These are phyloP conservation scores for Yamadazyma epiphylla DNA, from an alignment of 1,139 yeast species.

Conservation along the genomic window DNA sequence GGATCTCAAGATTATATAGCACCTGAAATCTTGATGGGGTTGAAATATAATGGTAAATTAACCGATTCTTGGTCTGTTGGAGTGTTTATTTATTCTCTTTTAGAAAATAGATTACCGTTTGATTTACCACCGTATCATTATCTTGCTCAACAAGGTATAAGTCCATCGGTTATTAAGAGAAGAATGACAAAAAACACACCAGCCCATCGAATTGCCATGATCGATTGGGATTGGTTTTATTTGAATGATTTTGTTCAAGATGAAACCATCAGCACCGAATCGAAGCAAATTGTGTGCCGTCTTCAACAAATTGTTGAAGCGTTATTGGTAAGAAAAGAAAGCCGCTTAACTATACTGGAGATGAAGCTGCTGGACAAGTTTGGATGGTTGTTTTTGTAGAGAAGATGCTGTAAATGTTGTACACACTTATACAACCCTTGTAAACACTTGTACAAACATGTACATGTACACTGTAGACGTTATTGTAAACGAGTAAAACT, in stretches of 20 bases:
- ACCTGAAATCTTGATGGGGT: constrained; percentile 87
- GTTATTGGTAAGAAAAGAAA: constrained; percentile 39
- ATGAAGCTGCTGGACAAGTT: background rate
- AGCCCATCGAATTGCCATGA: constrained; percentile 86
- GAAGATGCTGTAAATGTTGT: background rate
- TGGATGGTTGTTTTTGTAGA: background rate
- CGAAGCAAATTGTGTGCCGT: constrained; percentile 20
- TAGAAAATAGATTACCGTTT: constrained; percentile 87
- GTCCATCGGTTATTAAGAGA: constrained; percentile 46
- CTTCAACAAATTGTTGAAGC: constrained; percentile 30
- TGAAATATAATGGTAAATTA: constrained; percentile 83
- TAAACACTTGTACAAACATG: too few relatives aligned
- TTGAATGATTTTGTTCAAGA: constrained; percentile 18
- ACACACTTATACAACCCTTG: too few relatives aligned
- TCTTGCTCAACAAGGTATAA: constrained; percentile 25
- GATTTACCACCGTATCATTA: constrained; percentile 55
- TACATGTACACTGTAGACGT: too few relatives aligned
- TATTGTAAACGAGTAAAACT: too few relatives aligned
- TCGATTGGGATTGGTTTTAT: constrained; percentile 83
- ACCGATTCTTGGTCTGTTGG: constrained; percentile 96
- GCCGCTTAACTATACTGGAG: constrained; percentile 16
- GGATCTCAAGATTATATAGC: constrained; percentile 96
- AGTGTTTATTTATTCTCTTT: constrained; percentile 74
- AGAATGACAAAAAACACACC: constrained; percentile 57
- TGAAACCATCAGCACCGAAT: constrained; percentile 12